A percentile compares a stretch with the other conserved stretches of the same genome.
Conservation (phyloP, 345 rosid genomes). For the Heritiera littoralis region DNA sequence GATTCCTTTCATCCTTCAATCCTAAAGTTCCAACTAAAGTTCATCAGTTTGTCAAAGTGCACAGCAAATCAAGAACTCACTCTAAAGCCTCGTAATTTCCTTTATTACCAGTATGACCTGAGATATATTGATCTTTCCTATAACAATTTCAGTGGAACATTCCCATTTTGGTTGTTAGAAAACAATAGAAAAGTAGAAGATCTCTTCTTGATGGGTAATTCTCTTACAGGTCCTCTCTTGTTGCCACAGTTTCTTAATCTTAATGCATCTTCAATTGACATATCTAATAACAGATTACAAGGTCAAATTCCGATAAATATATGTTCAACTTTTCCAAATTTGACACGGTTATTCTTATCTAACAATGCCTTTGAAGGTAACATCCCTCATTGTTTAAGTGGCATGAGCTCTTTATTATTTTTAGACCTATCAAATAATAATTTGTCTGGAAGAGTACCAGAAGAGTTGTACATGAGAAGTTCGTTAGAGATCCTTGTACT, state of each 20-base stretch:
- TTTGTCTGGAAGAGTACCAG: constrained; percentile 21
- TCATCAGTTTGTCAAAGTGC: background rate
- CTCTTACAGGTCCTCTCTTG: background rate
- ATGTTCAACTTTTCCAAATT: background rate
- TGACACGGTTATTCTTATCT: background rate
- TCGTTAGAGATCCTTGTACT: background rate
- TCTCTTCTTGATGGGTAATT: background rate
- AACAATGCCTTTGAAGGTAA: constrained; percentile 16
- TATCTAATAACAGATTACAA: no score
- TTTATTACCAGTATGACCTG: no score
- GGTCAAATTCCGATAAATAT: no score
- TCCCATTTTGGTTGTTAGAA: constrained; percentile 32
- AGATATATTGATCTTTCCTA: background rate
- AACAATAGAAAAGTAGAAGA: constrained; percentile 22
- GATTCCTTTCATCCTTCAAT: background rate
- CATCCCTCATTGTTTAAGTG: no score
- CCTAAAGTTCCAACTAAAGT: background rate
- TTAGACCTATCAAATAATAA: constrained; percentile 30
- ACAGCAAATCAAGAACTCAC: background rate
- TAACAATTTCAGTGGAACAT: background rate
- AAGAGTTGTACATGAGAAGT: constrained; percentile 1
- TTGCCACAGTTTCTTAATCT: no score
- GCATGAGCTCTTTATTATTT: background rate
- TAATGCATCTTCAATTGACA: no score
- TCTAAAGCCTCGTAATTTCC: background rate